Base-by-base conservation (phyloP, 2,329 filamentous ascomycete genomes). In the Exophiala aquamarina region DNA sequence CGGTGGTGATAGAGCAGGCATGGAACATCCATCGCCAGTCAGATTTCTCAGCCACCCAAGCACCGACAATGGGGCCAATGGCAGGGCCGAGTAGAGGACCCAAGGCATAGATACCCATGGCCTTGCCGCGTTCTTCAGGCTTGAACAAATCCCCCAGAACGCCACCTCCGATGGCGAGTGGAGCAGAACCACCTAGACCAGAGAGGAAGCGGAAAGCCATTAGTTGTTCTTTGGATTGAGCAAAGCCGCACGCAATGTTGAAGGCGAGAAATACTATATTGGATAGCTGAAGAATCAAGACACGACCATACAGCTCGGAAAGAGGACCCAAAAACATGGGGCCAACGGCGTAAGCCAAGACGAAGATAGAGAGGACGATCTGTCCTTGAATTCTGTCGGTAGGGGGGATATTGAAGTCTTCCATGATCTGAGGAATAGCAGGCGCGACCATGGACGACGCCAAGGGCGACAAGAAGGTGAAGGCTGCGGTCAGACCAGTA, bases 401-500 rank as follows among this genome's bases (percentile, higher is more conserved):
- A 17, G 21, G 17, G 13, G 42, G 39, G 36, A 84, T 79, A 49
- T 74, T 51, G 34, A 85, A 71, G 19, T 84, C 79, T 1, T 60
- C 56, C 14, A 73, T 69, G 42, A 86, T 80, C 2, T 70, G 63
- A 7, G 63, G 62, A 31, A 86, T 59, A 1, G 72, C 76, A 0
- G 77, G 77, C 0, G 77, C 73, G 2, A 79, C 62, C 75, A 86
- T 84, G 33, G 78, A 80, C 4, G 79, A 82, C 2, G 82, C 79
- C 28, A 86, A 78, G 0, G 83, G 82, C 3, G 80, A 81, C 49
- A 84, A 77, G 57, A 84, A 75, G 2, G 80, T 82, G 61, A 82
- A 82, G 39, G 70, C 67, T 1, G 81, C 75, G 21, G 83, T 70
- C 44, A 80, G 69, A 31, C 78, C 66, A 2, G 78, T 75, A 14